Percentiles rank a stretch among this genome's conserved stretches.
These are phyloP conservation scores for Narthecium ossifragum DNA, from an alignment of 106 monocot genomes.

Conservation along the genomic window DNA sequence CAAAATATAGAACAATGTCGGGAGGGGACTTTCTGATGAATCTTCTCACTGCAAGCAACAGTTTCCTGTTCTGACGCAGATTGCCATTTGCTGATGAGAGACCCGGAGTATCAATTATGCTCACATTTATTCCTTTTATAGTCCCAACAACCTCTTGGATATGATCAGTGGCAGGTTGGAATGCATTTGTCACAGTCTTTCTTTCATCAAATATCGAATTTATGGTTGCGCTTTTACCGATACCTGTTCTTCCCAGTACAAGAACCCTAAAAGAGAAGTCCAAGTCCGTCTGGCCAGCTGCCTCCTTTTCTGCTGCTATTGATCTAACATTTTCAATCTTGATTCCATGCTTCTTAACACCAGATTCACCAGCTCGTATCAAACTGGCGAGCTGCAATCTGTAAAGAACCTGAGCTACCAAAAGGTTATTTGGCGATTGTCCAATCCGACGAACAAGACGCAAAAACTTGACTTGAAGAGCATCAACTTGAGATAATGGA, in stretches of 20 bases:
- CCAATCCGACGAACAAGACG: conserved; percentile 66
- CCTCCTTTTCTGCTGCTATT: conserved; percentile 53
- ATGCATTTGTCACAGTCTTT: conserved; percentile 50
- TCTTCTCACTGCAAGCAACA: conserved; percentile 47
- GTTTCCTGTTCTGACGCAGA: conserved; percentile 51
- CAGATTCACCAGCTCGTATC: conserved; percentile 58
- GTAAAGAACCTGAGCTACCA: conserved; percentile 65
- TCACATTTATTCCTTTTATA: conserved; percentile 65
- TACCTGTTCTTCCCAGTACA: conserved; percentile 79
- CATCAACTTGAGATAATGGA: conserved; percentile 51
- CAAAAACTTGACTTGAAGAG: conserved; percentile 68
- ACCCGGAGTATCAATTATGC: conserved; percentile 87
- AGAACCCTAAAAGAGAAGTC: conserved; percentile 76
- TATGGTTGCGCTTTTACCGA: conserved; percentile 95
- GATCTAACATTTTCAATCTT: conserved; percentile 40
- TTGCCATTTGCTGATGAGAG: conserved; percentile 36
- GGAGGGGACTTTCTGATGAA: conserved; percentile 74
- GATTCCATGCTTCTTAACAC: conserved; percentile 28
- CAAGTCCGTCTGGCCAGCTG: conserved; percentile 25
- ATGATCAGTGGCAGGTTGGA: conserved; percentile 48
- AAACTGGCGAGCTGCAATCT: conserved; percentile 77
- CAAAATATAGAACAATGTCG: conserved; percentile 78
- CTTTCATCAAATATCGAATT: conserved; percentile 71
- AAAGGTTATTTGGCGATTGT: conserved; percentile 36
- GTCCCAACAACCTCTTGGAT: conserved; percentile 66